Base-by-base conservation (phyloP, 2,329 filamentous ascomycete species). In the Phoma sp. region DNA sequence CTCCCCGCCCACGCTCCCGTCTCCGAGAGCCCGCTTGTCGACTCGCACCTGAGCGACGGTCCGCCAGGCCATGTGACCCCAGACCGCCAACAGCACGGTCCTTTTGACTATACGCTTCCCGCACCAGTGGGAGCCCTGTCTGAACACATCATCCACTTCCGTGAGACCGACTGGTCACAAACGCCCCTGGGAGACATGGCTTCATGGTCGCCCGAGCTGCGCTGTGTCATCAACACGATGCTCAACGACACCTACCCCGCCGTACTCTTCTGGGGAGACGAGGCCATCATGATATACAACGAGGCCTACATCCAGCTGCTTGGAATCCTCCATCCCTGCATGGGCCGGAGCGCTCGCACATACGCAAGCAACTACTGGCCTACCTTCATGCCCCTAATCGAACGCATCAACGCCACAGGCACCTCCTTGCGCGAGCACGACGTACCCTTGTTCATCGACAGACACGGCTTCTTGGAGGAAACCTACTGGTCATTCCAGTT, bases 401-500 rank as follows among this genome's bases (percentile, higher is more conserved):
- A 65, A 13, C 56, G 62, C 19, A 68, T 70, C 37, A 63, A 69
- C 7, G 27, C 52, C 2, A 65, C 62, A 0, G 69, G 68, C 4
- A 50, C 64, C 24, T 59, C 63, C 2, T 36, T 70, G 1, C 53
- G 50, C n/a, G 61, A 72, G 69, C 85, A 91, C 54, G 89, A 93
- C 63, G 88, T 93, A 59, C 84, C 84, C 38, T 79, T 93, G 0
- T 91, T 91, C 65, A 81, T 94, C 10, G 78, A 82, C 25, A 84
- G 89, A 12, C 82, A 87, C 58, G 84, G 85, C 2, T 89, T 84
- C 55, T 73, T 90, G 1, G 89, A 95, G 72, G 90, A 94, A 68
- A 86, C 88, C 0, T 93, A 89, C 67, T 93, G 92, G 73, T 89
- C 87, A 12, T 93, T 89, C 86, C 88, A 86, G 2, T 85, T 93